Base-by-base conservation (phyloP, 2,329 filamentous ascomycete species). In the Penicillium janthinellum region DNA sequence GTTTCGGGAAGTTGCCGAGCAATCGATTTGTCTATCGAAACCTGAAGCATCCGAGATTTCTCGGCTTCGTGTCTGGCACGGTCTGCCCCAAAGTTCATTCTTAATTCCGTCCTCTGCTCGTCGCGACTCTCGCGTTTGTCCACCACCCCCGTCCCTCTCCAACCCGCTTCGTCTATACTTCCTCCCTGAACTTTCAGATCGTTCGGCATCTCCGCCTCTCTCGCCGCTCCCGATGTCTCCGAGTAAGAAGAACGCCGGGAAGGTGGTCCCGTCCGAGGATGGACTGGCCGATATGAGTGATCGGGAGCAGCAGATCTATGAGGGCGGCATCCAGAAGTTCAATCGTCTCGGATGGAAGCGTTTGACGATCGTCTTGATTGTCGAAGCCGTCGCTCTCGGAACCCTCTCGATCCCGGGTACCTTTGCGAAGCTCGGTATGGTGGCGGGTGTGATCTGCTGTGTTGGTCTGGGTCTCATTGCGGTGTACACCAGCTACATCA, bases 341-440 rank as follows among this genome's bases (percentile, higher is more conserved):
- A 53, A 53, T 41, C 50, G 50, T 42, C 50, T 53, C 8, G 50
- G 50, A 53, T 53, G 50, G 50, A 53, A 53, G 37, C 50, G 50
- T 25, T 22, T 53, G 50, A 53, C 50, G 4, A 41, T 53, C 22
- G 50, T 53, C 5, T 20, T 53, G 22, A 53, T 53, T 17, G 50
- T 53, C 22, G 50, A 53, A n/a, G 50, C 50, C 6, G 50, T 53
- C 11, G 50, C 50, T 28, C 50, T 53, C 11, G 50, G 50, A 53
- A 53, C 50, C n/a, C 50, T 53, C 37, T 53, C 50, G 25, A 53
- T 53, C 50, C 50, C 50, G 10, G 37, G 22, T 8, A 53, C 50
- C 15, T 53, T 53, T 34, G 50, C 50, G 22, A 53, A 53, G n/a
- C 38, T 53, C 15, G 50, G 50, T 14, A 53, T 53, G 50, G 50